These are phyloP conservation scores for Kluyveromyces siamensis DNA, from an alignment of 805 yeast genomes.

Conservation along the genomic window DNA sequence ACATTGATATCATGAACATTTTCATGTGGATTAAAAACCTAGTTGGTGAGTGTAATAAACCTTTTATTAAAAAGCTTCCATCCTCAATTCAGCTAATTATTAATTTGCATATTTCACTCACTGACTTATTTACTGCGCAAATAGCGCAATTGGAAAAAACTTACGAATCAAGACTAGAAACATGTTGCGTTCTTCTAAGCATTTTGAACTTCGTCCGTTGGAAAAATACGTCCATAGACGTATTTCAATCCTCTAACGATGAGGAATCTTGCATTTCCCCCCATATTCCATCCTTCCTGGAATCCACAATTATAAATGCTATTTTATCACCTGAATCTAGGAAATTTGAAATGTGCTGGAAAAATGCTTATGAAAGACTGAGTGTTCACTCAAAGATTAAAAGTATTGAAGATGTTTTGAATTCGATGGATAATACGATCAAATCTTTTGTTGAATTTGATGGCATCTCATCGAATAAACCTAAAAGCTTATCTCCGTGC, in stretches of 20 bases:
- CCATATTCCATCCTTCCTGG: constrained; percentile 75
- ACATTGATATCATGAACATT: constrained; percentile 54
- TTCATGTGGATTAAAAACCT: constrained; percentile 62
- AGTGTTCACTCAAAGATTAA: constrained; percentile 17
- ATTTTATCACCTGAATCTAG: constrained; percentile 77
- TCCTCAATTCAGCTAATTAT: constrained; percentile 56
- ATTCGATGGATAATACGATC: constrained; percentile 17
- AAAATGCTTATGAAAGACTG: constrained; percentile 36
- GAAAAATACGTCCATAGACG: constrained; percentile 51
- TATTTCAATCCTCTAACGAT: constrained; percentile 35
- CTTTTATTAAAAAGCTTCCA: constrained; percentile 48
- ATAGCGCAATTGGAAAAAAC: constrained; percentile 54
- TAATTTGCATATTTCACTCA: constrained; percentile 58
- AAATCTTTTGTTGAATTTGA: constrained; percentile 27
- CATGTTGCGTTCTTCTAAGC: constrained; percentile 61
- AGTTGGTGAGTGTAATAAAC: constrained; percentile 34
- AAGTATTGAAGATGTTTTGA: constrained; percentile 20
- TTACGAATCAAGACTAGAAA: constrained; percentile 48
- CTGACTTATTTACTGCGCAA: constrained; percentile 53
- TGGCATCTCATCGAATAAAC: constrained; percentile 23
- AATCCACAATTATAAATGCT: constrained; percentile 65
- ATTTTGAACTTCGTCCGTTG: constrained; percentile 56
- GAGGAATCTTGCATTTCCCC: constrained; percentile 31
- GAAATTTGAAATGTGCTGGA: constrained; percentile 60
- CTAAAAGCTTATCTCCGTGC: constrained; percentile 60